Evolutionary conservation across 1,284 basidiomycete species (phyloP).

Genomic region (Sporisorium reilianum): DNA sequence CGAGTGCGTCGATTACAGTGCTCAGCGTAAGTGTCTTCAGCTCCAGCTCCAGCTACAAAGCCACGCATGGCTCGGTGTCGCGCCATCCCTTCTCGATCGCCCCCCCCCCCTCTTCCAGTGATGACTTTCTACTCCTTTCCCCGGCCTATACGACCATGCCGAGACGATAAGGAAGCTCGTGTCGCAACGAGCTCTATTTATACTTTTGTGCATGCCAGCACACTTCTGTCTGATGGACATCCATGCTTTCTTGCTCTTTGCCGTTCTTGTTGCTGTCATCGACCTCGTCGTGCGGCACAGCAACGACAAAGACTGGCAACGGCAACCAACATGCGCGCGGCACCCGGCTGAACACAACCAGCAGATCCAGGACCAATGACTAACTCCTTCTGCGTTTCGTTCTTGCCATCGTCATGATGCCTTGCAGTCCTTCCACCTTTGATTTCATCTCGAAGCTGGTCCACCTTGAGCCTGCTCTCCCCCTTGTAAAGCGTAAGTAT

Average conservation of each 20-base stretch:
- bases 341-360: neutral
- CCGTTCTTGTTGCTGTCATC: conserved; percentile 12
- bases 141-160: conserved; percentile 69
- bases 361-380: conserved; percentile 5
- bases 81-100: too few relatives aligned
- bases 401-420: conserved; percentile 3
- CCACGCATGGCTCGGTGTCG: neutral
- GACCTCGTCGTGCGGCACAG: neutral
- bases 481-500: conserved; percentile 33
- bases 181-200: conserved; percentile 61
- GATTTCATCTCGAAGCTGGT: conserved; percentile 7
- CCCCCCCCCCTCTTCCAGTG: conserved; percentile 30
- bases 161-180: conserved; percentile 68
- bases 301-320: conserved; percentile 2
- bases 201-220: conserved; percentile 69
- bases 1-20: conserved; percentile 38
- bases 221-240: conserved; percentile 64
- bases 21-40: conserved; percentile 31
- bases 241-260: conserved; percentile 14
- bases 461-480: neutral
- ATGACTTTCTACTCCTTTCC: conserved; percentile 67
- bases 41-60: neutral
- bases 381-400: conserved; percentile 11
- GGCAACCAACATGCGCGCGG: neutral
- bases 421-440: conserved; percentile 14